These are phyloP conservation scores for Aleurites moluccanus DNA, from an alignment of 441 rosid genomes.

Conservation along the genomic window DNA sequence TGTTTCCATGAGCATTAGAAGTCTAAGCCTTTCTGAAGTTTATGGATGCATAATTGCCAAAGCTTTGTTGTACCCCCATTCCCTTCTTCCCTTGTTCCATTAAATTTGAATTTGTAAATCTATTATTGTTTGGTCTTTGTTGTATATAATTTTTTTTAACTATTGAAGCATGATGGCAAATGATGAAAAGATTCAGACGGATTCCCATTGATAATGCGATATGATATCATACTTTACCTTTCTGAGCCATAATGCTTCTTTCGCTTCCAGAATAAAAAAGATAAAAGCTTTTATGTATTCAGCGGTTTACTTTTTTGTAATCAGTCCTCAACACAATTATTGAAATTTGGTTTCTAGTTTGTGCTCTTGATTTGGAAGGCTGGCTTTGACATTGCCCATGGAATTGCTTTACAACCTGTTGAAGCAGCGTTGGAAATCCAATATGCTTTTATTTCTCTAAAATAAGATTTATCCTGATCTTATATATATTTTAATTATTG, in stretches of 20 bases:
- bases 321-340: neutral
- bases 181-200: constrained; percentile 18
- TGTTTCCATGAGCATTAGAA: too few relatives aligned
- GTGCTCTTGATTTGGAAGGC: neutral
- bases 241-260: constrained; percentile 17
- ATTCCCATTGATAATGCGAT: constrained; percentile 26
- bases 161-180: neutral
- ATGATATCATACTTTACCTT: constrained; percentile 17
- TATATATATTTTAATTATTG: too few relatives aligned
- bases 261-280: neutral
- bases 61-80: neutral
- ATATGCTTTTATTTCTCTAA: too few relatives aligned
- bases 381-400: too few relatives aligned
- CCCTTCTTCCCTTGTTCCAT: neutral
- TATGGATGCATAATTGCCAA: too few relatives aligned
- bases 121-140: neutral
- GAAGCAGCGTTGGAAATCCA: too few relatives aligned
- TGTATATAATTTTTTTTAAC: too few relatives aligned
- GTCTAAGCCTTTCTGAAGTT: too few relatives aligned
- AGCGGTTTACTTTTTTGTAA: neutral
- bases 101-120: too few relatives aligned
- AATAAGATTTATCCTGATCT: too few relatives aligned
- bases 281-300: too few relatives aligned
- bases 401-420: too few relatives aligned
- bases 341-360: neutral